A percentile compares a stretch with the other conserved stretches of the same genome.
Evolutionary conservation across 192 early-diverging fungal species (phyloP).

Genomic region (Mortierella alpina): DNA sequence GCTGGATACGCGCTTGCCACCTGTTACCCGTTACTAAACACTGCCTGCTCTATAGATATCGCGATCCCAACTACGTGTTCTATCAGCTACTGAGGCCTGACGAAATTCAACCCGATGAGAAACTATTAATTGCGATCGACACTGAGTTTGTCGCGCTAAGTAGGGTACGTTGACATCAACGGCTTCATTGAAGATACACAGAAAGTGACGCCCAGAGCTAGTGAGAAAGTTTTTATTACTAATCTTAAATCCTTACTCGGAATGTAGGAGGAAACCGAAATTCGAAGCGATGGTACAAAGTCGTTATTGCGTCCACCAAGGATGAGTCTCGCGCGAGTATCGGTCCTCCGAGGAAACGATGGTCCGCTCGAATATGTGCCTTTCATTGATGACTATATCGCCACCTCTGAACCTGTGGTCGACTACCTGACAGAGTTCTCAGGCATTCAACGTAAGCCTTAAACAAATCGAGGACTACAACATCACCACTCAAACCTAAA

Average conservation of each 20-base stretch:
- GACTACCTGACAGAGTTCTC: conserved; percentile 95
- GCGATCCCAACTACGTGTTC: conserved; percentile 54
- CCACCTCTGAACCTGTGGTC: conserved; percentile 82
- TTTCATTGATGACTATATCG: conserved; percentile 98
- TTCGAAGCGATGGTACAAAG: conserved; percentile 92
- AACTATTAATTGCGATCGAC: conserved; percentile 86
- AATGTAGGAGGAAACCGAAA: conserved; percentile 82
- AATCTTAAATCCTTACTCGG: background rate
- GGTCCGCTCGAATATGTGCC: conserved; percentile 79
- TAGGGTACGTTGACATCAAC: conserved; percentile 44
- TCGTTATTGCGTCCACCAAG: conserved; percentile 83
- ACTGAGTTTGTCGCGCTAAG: conserved; percentile 94
- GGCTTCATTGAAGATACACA: background rate
- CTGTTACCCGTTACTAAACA: too few relatives aligned
- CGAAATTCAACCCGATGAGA: conserved; percentile 72
- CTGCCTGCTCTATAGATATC: conserved; percentile 44
- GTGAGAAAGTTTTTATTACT: background rate
- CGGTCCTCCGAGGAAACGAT: conserved; percentile 84
- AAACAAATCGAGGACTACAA: background rate
- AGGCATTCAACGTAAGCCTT: conserved; percentile 81
- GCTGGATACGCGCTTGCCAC: too few relatives aligned
- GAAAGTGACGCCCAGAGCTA: background rate
- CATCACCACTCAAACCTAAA: background rate
- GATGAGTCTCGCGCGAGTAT: conserved; percentile 89
- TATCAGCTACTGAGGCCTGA: conserved; percentile 64